Percentiles rank a stretch among this genome's conserved stretches.
phyloP scores from a whole-genome alignment of 1,139 yeast genomes.

The Kurtzmaniella quercitrusa region DNA sequence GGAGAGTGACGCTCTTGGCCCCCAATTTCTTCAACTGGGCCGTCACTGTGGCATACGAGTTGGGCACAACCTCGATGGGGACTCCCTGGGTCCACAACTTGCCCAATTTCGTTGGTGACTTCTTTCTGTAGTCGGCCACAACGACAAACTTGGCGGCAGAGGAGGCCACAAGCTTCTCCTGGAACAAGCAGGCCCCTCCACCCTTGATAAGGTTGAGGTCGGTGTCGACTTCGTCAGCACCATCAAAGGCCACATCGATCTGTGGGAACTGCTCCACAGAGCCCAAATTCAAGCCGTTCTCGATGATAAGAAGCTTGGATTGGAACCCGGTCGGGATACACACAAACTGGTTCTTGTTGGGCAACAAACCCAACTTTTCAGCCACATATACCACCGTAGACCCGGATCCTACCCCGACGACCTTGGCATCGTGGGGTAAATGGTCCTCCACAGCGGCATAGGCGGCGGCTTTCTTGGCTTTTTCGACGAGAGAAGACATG shows the following conservation, averaged over 20 bases:
- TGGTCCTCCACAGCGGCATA: conserved; percentile 90
- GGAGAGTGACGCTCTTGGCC: conserved; percentile 58
- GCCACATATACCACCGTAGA: conserved; percentile 96
- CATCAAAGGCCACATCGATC: conserved; percentile 93
- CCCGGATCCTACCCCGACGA: conserved; percentile 94
- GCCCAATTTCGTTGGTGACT: conserved; percentile 63
- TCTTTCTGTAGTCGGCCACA: conserved; percentile 91
- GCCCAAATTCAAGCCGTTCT: conserved; percentile 75
- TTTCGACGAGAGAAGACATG: conserved; percentile 38
- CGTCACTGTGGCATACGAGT: conserved; percentile 74
- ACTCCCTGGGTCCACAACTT: conserved; percentile 84
- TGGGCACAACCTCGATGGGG: conserved; percentile 93
- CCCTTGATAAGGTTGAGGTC: conserved; percentile 87
- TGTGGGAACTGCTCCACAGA: conserved; percentile 75
- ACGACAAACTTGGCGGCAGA: conserved; percentile 74
- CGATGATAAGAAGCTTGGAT: conserved; percentile 78
- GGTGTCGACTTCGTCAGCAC: conserved; percentile 94
- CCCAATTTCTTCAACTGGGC: conserved; percentile 62
- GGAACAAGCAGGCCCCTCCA: conserved; percentile 97
- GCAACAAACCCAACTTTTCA: conserved; percentile 77
- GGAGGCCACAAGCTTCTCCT: conserved; percentile 89
- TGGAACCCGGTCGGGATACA: conserved; percentile 98
- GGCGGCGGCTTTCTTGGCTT: conserved; percentile 83
- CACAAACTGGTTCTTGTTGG: conserved; percentile 52
- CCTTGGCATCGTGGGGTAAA: conserved; percentile 63